phyloP scores from a whole-genome alignment of 306 rosid genomes.

The Cicer pinnatifidum region DNA sequence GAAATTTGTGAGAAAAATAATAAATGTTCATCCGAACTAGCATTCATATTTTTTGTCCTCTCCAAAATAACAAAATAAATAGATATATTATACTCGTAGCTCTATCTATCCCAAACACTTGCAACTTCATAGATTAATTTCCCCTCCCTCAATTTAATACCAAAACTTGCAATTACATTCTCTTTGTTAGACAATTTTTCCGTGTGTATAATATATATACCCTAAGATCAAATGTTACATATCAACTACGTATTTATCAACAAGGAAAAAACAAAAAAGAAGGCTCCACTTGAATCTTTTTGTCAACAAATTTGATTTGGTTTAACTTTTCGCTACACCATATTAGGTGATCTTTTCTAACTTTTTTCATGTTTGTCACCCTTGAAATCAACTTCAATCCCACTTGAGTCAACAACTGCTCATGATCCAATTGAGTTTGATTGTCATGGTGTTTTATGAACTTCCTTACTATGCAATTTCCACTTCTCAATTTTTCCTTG shows the following conservation, averaged over 20 bases:
- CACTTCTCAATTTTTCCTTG: conserved; percentile 66
- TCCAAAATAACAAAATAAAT: too few relatives aligned
- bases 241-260: conserved; percentile 42
- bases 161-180: not conserved
- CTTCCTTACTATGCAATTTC: conserved; percentile 73
- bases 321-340: conserved; percentile 76
- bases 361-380: conserved; percentile 65
- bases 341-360: conserved; percentile 63
- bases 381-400: conserved; percentile 73
- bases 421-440: conserved; percentile 46
- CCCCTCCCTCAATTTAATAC: not conserved
- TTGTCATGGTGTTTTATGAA: conserved; percentile 65
- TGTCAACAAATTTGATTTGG: conserved; percentile 54
- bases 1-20: too few relatives aligned
- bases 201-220: not conserved
- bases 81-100: too few relatives aligned
- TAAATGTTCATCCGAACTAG: too few relatives aligned
- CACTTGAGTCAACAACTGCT: conserved; percentile 66
- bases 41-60: too few relatives aligned
- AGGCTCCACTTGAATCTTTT: conserved; percentile 64
- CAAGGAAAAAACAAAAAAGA: conserved; percentile 76
- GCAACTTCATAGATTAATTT: too few relatives aligned
- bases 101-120: too few relatives aligned
- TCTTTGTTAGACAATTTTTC: not conserved
- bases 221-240: not conserved